phyloP scores from a whole-genome alignment of 495 filamentous ascomycete genomes.

The Tuber calosporum region DNA sequence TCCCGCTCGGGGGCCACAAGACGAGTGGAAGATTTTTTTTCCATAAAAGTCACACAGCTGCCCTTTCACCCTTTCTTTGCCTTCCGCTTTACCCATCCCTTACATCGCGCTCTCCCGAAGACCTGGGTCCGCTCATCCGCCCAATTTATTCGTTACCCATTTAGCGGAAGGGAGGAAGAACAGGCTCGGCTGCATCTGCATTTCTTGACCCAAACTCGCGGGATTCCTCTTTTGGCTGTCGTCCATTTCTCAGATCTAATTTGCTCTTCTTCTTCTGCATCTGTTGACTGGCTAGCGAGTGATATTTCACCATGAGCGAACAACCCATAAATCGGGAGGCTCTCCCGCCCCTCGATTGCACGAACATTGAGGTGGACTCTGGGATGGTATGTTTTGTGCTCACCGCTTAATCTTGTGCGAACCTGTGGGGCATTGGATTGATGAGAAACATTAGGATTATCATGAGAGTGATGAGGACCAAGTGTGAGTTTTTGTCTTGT shows the following conservation, averaged over 20 bases:
- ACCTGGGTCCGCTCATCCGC: not conserved
- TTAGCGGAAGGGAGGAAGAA: not conserved
- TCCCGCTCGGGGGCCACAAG: not conserved
- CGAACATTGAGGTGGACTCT: slow-evolving; percentile 33
- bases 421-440: not conserved
- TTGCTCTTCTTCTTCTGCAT: not conserved
- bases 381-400: slow-evolving; percentile 23
- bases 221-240: not conserved
- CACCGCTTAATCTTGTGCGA: not conserved
- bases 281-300: not conserved
- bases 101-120: not conserved
- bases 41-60: not conserved
- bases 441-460: not conserved
- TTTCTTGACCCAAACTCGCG: not conserved
- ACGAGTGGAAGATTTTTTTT: not conserved
- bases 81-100: not conserved
- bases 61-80: not conserved
- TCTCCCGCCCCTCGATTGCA: not conserved
- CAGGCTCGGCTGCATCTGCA: not conserved
- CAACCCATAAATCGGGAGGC: not conserved
- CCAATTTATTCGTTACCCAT: not conserved
- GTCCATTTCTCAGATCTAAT: not conserved
- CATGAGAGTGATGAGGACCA: slow-evolving; percentile 14
- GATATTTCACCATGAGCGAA: not conserved
- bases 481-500: not conserved